Evolutionary conservation across 306 rosid species (phyloP).

Genomic region (Datisca glomerata): DNA sequence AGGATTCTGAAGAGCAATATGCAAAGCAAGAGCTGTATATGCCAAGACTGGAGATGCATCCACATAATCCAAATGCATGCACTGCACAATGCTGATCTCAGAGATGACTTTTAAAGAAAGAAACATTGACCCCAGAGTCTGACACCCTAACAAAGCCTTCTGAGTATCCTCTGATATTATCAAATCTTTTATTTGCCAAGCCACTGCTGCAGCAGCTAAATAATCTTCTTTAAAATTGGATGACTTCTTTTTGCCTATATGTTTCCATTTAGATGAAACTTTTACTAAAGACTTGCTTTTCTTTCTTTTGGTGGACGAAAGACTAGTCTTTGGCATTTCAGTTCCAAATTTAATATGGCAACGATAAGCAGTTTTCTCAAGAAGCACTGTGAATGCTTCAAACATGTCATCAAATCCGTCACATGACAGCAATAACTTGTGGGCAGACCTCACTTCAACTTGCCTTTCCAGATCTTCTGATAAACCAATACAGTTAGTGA

Average conservation of each 20-base stretch:
- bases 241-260: conserved; percentile 30
- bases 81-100: conserved; percentile 62
- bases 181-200: conserved; percentile 86
- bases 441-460: conserved; percentile 77
- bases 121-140: conserved; percentile 35
- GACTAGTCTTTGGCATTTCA: conserved; percentile 31
- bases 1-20: conserved; percentile 43
- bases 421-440: conserved; percentile 55
- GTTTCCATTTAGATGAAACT: conserved; percentile 31
- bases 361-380: conserved; percentile 69
- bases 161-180: conserved; percentile 38
- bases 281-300: conserved; percentile 34
- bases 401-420: conserved; percentile 63
- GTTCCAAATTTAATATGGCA: conserved; percentile 69
- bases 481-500: conserved; percentile 67
- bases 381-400: conserved; percentile 45
- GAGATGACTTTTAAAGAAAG: conserved; percentile 55
- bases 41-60: conserved; percentile 65
- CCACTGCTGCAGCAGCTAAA: conserved; percentile 54
- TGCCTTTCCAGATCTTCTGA: conserved; percentile 54
- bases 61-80: conserved; percentile 36
- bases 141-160: conserved; percentile 46
- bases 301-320: conserved; percentile 38
- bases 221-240: conserved; percentile 64
- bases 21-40: conserved; percentile 56